Conservation (phyloP, 2,329 filamentous ascomycete genomes). For the Verruconis gallopava region DNA sequence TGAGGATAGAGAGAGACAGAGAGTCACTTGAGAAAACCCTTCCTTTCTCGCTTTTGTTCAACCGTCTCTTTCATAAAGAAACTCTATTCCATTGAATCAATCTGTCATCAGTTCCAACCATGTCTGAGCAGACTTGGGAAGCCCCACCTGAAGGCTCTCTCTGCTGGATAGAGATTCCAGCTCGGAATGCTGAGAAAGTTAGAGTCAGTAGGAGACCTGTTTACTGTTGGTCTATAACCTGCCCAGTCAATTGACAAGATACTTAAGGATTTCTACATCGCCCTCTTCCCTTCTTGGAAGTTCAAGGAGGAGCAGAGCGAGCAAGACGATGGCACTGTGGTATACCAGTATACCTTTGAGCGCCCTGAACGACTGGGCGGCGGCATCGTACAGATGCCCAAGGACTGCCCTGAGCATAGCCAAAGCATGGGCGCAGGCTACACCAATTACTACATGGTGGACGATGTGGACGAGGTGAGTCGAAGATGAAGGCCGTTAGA, state of each 20-base stretch:
- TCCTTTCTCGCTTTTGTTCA: no score
- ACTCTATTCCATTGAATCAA: no score
- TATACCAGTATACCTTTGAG: neutral
- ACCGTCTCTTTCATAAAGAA: no score
- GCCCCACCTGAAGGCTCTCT: neutral
- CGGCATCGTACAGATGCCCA: constrained; percentile 2
- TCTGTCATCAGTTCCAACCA: no score
- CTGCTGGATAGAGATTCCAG: constrained; percentile 4
- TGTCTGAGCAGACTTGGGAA: constrained; percentile 1
- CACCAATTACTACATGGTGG: constrained; percentile 1
- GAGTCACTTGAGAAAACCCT: no score
- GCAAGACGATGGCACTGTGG: neutral
- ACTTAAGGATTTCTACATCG: neutral
- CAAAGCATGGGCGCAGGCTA: neutral
- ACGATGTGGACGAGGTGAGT: neutral
- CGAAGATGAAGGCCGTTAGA: no score
- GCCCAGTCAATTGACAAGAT: neutral
- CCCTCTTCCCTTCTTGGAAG: constrained; percentile 1
- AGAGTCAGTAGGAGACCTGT: neutral
- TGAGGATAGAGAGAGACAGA: no score
- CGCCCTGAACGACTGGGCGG: neutral
- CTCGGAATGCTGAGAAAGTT: neutral
- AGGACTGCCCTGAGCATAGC: neutral
- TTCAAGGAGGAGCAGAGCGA: neutral
- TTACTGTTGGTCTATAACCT: neutral